Evolutionary conservation across 2,329 filamentous ascomycete genomes (phyloP).

Genomic region (Penicillium sp.): DNA sequence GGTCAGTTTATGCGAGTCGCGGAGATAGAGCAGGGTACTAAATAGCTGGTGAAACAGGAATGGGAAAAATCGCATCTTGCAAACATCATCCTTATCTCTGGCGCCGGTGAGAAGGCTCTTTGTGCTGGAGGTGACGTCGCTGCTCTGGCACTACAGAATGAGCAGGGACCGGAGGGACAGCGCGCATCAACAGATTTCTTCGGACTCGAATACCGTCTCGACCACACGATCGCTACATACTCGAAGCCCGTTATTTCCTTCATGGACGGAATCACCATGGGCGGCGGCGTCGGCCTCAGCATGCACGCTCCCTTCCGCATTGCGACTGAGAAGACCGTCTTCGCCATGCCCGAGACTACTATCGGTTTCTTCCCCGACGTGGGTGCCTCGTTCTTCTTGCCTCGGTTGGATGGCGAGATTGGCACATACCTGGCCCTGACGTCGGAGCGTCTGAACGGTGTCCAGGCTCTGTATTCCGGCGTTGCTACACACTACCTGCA

Average conservation of each 20-base stretch:
- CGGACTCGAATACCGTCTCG: conserved; percentile 88
- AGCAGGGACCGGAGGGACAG: conserved; percentile 63
- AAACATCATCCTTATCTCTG: conserved; percentile 88
- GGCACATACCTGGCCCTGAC: conserved; percentile 94
- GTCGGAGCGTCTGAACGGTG: conserved; percentile 74
- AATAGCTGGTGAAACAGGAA: conserved; percentile 50
- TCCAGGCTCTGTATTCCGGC: conserved; percentile 83
- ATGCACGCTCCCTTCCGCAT: conserved; percentile 95
- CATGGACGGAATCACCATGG: conserved; percentile 99
- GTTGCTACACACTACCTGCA: conserved; percentile 95
- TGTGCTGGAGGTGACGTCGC: conserved; percentile 92
- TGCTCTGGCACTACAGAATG: conserved; percentile 69
- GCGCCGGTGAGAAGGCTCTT: conserved; percentile 75
- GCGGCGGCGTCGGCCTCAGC: conserved; percentile 88
- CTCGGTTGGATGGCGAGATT: conserved; percentile 76
- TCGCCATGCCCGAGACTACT: conserved; percentile 97
- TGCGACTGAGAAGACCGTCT: conserved; percentile 89
- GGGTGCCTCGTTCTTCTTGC: conserved; percentile 91
- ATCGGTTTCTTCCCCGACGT: conserved; percentile 99
- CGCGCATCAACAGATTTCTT: conserved; percentile 79
- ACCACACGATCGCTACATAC: conserved; percentile 93
- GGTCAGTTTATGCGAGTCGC: conserved; percentile 27
- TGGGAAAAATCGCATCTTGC: conserved; percentile 95
- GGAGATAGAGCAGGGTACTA: background rate
- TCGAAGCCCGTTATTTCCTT: conserved; percentile 88